Evolutionary conservation across 352 stramenopile genomes (phyloP).

Genomic region (Globisporangium cylindrosporum): DNA sequence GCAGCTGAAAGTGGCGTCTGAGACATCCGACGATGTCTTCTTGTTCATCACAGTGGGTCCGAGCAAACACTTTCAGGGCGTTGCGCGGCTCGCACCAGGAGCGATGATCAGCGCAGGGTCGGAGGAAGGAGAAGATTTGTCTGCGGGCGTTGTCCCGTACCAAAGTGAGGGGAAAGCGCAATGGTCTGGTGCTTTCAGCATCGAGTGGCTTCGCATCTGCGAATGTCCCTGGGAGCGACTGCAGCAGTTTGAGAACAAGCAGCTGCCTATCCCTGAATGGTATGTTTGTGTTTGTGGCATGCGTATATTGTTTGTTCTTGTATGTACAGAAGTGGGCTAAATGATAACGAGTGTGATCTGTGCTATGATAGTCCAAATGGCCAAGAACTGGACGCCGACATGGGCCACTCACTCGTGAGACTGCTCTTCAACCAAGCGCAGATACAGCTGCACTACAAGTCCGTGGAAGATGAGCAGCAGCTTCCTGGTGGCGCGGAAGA

Average conservation of each 20-base stretch:
- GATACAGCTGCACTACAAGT: slow-evolving; percentile 82
- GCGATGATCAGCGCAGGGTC: slow-evolving; percentile 34
- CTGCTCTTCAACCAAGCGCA: slow-evolving; percentile 79
- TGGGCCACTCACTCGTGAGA: slow-evolving; percentile 67
- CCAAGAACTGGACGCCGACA: slow-evolving; percentile 59
- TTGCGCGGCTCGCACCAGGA: slow-evolving; percentile 44
- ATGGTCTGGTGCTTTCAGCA: slow-evolving; percentile 62
- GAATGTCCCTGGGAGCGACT: slow-evolving; percentile 86
- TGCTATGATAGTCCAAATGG: slow-evolving; percentile 50
- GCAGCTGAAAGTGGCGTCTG: slow-evolving; percentile 63
- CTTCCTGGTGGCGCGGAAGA: slow-evolving; percentile 70
- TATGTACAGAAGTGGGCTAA: slow-evolving; percentile 15
- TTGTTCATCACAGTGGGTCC: slow-evolving; percentile 67
- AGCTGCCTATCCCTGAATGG: slow-evolving; percentile 52
- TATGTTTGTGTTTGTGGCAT: slow-evolving; percentile 23
- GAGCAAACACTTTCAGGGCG: slow-evolving; percentile 80
- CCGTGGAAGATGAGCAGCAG: slow-evolving; percentile 79
- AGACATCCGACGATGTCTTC: slow-evolving; percentile 81
- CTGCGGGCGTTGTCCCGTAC: slow-evolving; percentile 52
- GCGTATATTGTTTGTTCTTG: neutral
- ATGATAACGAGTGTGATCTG: neutral
- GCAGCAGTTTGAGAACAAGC: slow-evolving; percentile 68
- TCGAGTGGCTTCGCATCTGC: slow-evolving; percentile 87
- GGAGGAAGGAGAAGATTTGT: slow-evolving; percentile 51
- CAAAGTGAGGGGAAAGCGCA: slow-evolving; percentile 38